phyloP scores from a whole-genome alignment of 1,284 basidiomycete genomes.

The Polyporus tsugae region DNA sequence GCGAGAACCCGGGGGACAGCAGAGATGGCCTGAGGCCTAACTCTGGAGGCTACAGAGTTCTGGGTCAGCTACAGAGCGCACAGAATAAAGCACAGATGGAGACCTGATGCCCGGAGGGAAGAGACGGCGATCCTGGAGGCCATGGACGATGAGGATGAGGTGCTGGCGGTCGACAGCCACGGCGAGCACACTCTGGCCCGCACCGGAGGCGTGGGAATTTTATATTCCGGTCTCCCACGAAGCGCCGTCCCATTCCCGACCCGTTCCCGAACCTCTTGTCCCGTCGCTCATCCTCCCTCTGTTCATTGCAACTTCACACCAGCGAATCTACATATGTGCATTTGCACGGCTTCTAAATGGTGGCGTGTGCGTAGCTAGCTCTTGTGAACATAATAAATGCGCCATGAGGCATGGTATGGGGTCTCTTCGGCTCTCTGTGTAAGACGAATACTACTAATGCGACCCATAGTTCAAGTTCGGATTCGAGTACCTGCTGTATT shows the following conservation, averaged over 20 bases:
- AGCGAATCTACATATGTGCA: background rate
- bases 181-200: conserved; percentile 25
- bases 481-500: background rate
- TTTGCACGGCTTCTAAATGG: no score
- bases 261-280: background rate
- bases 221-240: conserved; percentile 32
- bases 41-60: conserved; percentile 43
- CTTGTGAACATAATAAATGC: no score
- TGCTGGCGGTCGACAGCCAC: conserved; percentile 33
- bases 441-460: background rate
- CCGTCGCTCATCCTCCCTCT: background rate
- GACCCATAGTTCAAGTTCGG: background rate
- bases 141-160: conserved; percentile 47
- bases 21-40: conserved; percentile 65
- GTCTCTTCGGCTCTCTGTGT: background rate
- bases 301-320: no score
- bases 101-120: conserved; percentile 70
- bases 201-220: conserved; percentile 22
- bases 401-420: no score
- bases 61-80: background rate
- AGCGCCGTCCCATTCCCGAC: conserved; percentile 7
- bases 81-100: conserved; percentile 30
- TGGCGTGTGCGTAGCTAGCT: no score
- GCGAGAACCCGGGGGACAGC: conserved; percentile 59
- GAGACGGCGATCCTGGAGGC: conserved; percentile 76